phyloP scores from a whole-genome alignment of 306 rosid species.

The Lablab purpureus region DNA sequence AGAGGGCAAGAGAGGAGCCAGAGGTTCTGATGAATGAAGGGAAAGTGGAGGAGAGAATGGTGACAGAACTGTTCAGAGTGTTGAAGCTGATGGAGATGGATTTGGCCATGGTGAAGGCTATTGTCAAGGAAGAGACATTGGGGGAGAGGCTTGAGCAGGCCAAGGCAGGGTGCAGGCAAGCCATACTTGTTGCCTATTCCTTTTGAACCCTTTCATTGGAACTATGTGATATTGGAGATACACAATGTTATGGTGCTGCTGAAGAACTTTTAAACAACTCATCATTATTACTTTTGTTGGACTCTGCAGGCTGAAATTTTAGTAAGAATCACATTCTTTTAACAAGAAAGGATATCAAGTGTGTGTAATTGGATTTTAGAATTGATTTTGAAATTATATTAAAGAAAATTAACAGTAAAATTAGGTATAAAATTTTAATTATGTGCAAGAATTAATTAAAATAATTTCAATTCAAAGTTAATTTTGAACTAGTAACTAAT shows the following conservation, averaged over 20 bases:
- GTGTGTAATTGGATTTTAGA: no score
- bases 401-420: no score
- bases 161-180: constrained; percentile 96
- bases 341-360: not conserved
- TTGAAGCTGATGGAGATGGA: constrained; percentile 94
- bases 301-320: constrained; percentile 6
- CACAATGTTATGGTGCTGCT: not conserved
- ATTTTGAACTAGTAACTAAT: no score
- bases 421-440: no score
- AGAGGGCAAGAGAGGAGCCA: constrained; percentile 91
- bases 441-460: no score
- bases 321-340: constrained; percentile 5
- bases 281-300: constrained; percentile 17
- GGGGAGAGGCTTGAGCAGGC: constrained; percentile 80
- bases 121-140: constrained; percentile 85
- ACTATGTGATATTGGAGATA: constrained; percentile 2
- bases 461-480: no score
- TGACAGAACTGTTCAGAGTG: constrained; percentile 81
- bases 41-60: constrained; percentile 90
- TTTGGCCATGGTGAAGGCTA: constrained; percentile 86
- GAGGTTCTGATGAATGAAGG: constrained; percentile 78
- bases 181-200: constrained; percentile 88
- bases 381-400: no score
- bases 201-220: constrained; percentile 52
- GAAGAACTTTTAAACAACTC: constrained; percentile 10